Base-by-base conservation (phyloP, 257 asterid species). In the Fraxinus excelsior region DNA sequence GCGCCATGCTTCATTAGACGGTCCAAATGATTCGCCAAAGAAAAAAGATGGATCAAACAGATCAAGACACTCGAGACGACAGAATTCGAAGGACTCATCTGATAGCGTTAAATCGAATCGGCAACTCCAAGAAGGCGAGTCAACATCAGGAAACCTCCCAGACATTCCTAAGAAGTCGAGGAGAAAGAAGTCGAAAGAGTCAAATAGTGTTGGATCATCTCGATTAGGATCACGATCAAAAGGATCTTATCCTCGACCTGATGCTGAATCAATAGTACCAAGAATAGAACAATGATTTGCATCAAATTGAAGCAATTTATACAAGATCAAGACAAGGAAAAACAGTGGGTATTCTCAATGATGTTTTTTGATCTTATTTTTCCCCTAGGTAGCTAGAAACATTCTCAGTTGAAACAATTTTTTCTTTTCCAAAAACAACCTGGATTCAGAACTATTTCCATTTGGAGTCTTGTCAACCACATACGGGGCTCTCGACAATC, bases 51-150 rank as follows among this genome's bases (percentile, higher is more conserved):
- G 84, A 2, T 71, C 84, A 8, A 21, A 80, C 34, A 88, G 80
- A 74, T 70, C 88, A 12, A 85, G 87, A 70, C 82, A 81, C 34
- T 74, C 96, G 67, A 84, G 93, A 76, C 84, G 86, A 66, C 85
- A 79, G 62, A 86, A 86, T 19, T 58, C 83, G 5, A 93, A 88
- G 80, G 91, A 88, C 76, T 65, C 85, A 8, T 66, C 90, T 0
- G 92, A 85, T 34, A 84, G 85, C 46, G 14, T 49, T 2, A 87
- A 73, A 73, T 32, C 84, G 31, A 73, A 16, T 49, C 76, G 83
- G 38, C 76, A 72, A 38, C 68, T 4, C 1, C 88, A 71, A 37
- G 96, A 86, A 7, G n/a, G 53, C 72, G 18, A 37, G 68, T 81
- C 89, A 44, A 82, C 82, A 12, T 32, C 86, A 11, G 78, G 79